phyloP scores from a whole-genome alignment of 2,329 filamentous ascomycete genomes.

The Neopestalotiopsis clavispora region DNA sequence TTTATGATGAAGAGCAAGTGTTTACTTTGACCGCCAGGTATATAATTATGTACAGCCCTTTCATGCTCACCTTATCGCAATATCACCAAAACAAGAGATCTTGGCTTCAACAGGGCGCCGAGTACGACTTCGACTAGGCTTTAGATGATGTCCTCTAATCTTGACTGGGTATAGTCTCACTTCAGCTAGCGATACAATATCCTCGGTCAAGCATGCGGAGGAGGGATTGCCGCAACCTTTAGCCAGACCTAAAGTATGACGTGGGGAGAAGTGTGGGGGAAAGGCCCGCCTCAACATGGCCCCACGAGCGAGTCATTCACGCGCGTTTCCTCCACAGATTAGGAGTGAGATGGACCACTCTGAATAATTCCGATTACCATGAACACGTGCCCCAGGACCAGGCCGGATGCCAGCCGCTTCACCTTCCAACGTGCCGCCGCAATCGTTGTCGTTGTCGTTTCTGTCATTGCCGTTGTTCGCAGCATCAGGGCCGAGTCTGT shows the following conservation, averaged over 20 bases:
- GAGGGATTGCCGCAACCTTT: background rate
- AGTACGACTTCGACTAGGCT: too few relatives aligned
- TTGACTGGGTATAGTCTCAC: background rate
- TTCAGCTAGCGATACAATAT: background rate
- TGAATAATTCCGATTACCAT: background rate
- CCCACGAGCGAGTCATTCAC: constrained; percentile 3
- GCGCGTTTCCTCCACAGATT: background rate
- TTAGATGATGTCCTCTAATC: background rate
- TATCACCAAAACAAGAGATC: too few relatives aligned
- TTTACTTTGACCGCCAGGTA: too few relatives aligned
- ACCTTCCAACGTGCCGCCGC: background rate
- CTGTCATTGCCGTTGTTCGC: background rate
- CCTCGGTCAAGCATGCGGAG: constrained; percentile 6
- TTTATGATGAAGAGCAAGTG: too few relatives aligned
- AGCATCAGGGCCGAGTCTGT: background rate
- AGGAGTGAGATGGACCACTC: background rate
- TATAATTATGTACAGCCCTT: too few relatives aligned
- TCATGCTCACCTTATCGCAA: too few relatives aligned
- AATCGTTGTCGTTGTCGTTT: background rate
- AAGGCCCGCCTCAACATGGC: background rate
- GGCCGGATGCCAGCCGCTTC: background rate
- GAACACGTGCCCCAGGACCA: background rate
- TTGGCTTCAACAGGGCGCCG: too few relatives aligned
- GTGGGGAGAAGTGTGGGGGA: background rate
- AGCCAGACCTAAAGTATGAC: background rate